A percentile compares a stretch with the other conserved stretches of the same genome.
Evolutionary conservation across 345 rosid species (phyloP).

Genomic region (Schrenkiella parvula): DNA sequence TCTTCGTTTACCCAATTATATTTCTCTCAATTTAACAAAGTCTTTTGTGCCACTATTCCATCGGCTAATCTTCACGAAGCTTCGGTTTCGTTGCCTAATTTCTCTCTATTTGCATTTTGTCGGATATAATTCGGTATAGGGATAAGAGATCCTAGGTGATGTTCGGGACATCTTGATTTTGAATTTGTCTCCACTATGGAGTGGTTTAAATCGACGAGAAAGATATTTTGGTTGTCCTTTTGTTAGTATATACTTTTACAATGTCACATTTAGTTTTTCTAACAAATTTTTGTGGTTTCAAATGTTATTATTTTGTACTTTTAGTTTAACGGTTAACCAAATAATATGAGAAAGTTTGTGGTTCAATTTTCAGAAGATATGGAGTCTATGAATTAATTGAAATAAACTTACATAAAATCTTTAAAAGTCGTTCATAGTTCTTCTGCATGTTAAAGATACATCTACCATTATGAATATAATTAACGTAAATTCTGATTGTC

Average conservation of each 20-base stretch:
- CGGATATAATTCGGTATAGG: constrained; percentile 9
- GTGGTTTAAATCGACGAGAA: constrained; percentile 19
- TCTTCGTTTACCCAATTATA: constrained; percentile 15
- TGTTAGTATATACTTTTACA: background rate
- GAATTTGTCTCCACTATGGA: constrained; percentile 21
- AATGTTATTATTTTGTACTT: background rate
- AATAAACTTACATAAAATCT: too few relatives aligned
- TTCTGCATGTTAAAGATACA: too few relatives aligned
- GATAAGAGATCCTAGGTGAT: constrained; percentile 17
- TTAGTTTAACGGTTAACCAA: too few relatives aligned
- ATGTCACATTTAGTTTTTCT: background rate
- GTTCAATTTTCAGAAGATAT: too few relatives aligned
- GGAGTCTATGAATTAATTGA: too few relatives aligned
- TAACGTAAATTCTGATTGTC: too few relatives aligned
- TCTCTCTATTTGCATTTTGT: constrained; percentile 9
- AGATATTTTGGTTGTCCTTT: constrained; percentile 15
- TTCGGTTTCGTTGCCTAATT: constrained; percentile 18
- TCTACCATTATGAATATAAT: too few relatives aligned
- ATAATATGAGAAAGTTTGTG: too few relatives aligned
- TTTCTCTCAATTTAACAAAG: background rate
- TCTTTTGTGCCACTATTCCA: background rate
- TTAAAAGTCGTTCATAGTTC: too few relatives aligned
- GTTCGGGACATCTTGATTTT: constrained; percentile 17
- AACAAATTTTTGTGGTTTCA: background rate
- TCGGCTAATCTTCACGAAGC: background rate